These are phyloP conservation scores for Fusarium chlamydosporum DNA, from an alignment of 2,329 filamentous ascomycete species.

Conservation along the genomic window DNA sequence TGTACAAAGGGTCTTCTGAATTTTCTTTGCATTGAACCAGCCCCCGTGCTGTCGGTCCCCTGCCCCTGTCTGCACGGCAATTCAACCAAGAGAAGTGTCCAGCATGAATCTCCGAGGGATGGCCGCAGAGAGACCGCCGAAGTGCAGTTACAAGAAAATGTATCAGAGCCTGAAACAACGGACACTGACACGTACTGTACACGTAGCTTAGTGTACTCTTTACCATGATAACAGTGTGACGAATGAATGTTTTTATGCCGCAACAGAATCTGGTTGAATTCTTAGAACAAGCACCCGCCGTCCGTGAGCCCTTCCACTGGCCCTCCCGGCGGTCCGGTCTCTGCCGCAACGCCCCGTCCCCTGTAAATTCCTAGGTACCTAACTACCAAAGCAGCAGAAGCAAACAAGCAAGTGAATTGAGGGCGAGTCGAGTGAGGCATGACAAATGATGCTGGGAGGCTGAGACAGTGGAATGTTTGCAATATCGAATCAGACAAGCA, in stretches of 20 bases:
- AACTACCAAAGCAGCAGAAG: background rate
- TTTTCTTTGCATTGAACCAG: conserved; percentile 22
- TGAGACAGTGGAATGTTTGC: conserved; percentile 39
- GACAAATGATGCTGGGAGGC: conserved; percentile 21
- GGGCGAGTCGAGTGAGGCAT: conserved; percentile 14
- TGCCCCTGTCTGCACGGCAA: conserved; percentile 29
- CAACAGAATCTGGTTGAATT: conserved; percentile 6
- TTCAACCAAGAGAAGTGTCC: conserved; percentile 27
- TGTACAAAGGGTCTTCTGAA: conserved; percentile 38
- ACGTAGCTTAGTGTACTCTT: background rate
- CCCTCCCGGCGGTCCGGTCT: conserved; percentile 35
- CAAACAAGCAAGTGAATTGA: background rate
- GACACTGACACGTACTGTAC: background rate
- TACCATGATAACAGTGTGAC: conserved; percentile 1
- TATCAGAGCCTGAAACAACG: conserved; percentile 11
- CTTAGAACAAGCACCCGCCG: conserved; percentile 2
- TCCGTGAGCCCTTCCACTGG: conserved; percentile 9
- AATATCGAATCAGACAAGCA: conserved; percentile 18
- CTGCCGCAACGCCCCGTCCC: conserved; percentile 30
- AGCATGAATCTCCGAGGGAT: conserved; percentile 39
- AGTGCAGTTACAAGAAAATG: conserved; percentile 7
- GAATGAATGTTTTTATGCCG: background rate
- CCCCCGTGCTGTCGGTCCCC: conserved; percentile 25
- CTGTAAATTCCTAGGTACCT: background rate
- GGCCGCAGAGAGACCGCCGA: conserved; percentile 32